phyloP scores from a whole-genome alignment of 2,329 filamentous ascomycete genomes.

The Ascochyta fabae region DNA sequence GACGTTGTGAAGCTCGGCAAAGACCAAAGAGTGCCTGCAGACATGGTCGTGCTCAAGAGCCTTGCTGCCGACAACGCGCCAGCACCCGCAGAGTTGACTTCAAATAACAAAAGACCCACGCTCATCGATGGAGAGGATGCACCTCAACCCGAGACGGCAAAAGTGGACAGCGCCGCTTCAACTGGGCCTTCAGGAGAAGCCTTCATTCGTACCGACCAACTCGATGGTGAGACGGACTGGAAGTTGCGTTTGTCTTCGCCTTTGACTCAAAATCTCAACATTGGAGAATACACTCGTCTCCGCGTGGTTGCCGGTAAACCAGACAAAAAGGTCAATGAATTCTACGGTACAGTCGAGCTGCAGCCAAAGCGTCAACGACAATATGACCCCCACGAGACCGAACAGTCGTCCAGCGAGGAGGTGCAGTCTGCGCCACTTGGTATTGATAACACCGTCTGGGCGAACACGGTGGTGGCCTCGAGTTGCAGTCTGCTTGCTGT shows the following conservation, averaged over 20 bases:
- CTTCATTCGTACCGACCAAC: slow-evolving; percentile 95
- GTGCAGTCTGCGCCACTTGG: slow-evolving; percentile 73
- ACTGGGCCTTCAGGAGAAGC: slow-evolving; percentile 74
- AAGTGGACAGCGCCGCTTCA: slow-evolving; percentile 24
- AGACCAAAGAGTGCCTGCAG: slow-evolving; percentile 90
- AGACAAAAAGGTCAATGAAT: slow-evolving; percentile 93
- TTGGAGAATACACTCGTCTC: slow-evolving; percentile 71
- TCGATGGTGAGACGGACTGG: slow-evolving; percentile 99
- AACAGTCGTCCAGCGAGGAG: slow-evolving; percentile 25
- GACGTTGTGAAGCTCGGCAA: slow-evolving; percentile 94
- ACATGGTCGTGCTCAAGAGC: slow-evolving; percentile 91
- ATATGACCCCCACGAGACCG: slow-evolving; percentile 52
- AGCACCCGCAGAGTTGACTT: slow-evolving; percentile 4
- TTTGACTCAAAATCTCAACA: slow-evolving; percentile 78
- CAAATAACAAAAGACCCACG: slow-evolving; percentile 13
- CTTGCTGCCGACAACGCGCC: slow-evolving; percentile 53
- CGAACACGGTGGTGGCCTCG: slow-evolving; percentile 94
- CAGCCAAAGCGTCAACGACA: slow-evolving; percentile 60
- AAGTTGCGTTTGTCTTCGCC: slow-evolving; percentile 89
- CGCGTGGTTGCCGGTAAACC: slow-evolving; percentile 85
- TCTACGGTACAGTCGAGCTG: slow-evolving; percentile 86
- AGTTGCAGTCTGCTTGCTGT: slow-evolving; percentile 87
- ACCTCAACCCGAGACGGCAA: slow-evolving; percentile 22
- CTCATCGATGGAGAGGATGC: slow-evolving; percentile 28
- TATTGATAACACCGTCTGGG: slow-evolving; percentile 98